A percentile compares a stretch with the other conserved stretches of the same genome.
Conservation (phyloP, 202 grass and related monocot species). For the Cymbopogon flexuosus region DNA sequence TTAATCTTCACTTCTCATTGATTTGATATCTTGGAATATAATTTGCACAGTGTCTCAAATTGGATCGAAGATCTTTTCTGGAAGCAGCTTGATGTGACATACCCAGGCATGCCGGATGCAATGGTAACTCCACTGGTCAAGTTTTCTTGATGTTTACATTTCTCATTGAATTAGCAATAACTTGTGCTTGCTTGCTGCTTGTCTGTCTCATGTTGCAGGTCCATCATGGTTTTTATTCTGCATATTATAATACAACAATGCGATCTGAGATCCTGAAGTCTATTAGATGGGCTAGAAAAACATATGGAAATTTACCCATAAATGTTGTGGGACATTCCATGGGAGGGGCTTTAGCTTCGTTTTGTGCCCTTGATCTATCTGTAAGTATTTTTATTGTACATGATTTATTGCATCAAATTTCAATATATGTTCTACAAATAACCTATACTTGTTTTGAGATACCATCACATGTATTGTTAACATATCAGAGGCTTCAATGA, state of each 20-base stretch:
- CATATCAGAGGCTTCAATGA: constrained; percentile 4
- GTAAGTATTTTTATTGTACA: constrained; percentile 44
- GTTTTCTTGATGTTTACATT: neutral
- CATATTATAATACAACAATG: constrained; percentile 75
- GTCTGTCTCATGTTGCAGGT: constrained; percentile 48
- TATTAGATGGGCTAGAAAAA: constrained; percentile 50
- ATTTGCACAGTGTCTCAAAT: constrained; percentile 60
- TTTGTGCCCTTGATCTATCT: constrained; percentile 87
- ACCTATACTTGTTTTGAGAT: neutral
- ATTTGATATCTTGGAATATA: constrained; percentile 27
- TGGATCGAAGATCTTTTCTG: constrained; percentile 99
- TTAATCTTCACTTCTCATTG: neutral
- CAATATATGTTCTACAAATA: neutral
- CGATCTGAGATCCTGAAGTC: constrained; percentile 57
- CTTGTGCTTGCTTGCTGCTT: neutral
- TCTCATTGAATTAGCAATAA: constrained; percentile 16
- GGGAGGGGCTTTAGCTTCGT: constrained; percentile 88
- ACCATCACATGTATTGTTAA: neutral
- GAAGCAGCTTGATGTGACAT: constrained; percentile 89
- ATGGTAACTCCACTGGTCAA: constrained; percentile 48
- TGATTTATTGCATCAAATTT: constrained; percentile 9
- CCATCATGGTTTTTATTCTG: constrained; percentile 91
- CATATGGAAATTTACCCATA: constrained; percentile 56
- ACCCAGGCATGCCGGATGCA: constrained; percentile 91
- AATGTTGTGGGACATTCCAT: constrained; percentile 82